Base-by-base conservation (phyloP, 345 rosid genomes). In the Populus davidiana region DNA sequence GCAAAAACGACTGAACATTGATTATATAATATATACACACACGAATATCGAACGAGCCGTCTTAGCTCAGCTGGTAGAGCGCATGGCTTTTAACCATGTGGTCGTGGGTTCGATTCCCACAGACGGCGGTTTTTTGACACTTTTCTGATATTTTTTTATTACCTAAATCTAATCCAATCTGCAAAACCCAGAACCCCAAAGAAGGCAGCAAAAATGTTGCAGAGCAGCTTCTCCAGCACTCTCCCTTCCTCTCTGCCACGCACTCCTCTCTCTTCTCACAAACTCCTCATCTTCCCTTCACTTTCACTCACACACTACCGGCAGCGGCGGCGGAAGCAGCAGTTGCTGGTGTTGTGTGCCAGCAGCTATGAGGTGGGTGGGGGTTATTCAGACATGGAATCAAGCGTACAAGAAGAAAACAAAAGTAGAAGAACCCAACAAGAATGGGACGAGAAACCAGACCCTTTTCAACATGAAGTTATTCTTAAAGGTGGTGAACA, bases 401-500 rank as follows among this genome's bases (percentile, higher is more conserved):
- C 84, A 27, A 88, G 80, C 67, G 74, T 64, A 52, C 76, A 74
- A 41, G 82, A 86, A 50, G 52, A 69, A 73, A 67, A 50, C 35
- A 49, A 54, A 35, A 54, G 61, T 38, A 36, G 66, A 35, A 62
- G 78, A 54, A 75, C 82, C 59, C 33, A 68, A 0, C 84, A 78
- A 67, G 43, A 78, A 63, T 81, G 79, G 65, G 70, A 81, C 44
- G 87, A 82, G 29, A 86, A 91, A 76, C 38, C 85, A 59, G 90
- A 88, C 81, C 54, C 81, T 50, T 61, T 92, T 67, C 90, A 88
- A 75, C 86, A 89, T 63, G 96, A 95, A 75, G 91, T 91, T 74
- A 43, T 93, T n/a, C 92, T 92, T 69, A 91, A 90, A 86, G 98
- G 98, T 56, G 99, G 98, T 44, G 97, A 92, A 75, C 98, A 95